Evolutionary conservation across 257 asterid genomes (phyloP).

Genomic region (Primulina eburnea): DNA sequence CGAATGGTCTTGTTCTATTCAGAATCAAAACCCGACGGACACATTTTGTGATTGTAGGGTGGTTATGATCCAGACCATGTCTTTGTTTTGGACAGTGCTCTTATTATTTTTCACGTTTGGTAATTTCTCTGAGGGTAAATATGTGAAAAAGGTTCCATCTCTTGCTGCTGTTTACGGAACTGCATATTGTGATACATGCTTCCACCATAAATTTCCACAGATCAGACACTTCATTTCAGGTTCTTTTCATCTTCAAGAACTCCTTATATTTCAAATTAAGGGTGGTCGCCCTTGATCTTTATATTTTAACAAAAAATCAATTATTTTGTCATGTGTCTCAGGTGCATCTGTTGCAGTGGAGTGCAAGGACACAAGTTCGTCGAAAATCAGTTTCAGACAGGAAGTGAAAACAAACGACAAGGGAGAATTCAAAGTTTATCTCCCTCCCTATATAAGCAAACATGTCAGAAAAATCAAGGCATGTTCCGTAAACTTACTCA

Average conservation of each 20-base stretch:
- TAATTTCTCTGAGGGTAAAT: neutral
- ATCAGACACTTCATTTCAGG: neutral
- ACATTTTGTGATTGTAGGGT: neutral
- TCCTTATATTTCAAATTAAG: too few relatives aligned
- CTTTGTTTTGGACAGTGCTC: neutral
- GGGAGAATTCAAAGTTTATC: constrained; percentile 67
- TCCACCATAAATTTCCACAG: neutral
- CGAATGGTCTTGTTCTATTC: neutral
- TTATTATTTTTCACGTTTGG: neutral
- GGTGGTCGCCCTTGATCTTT: neutral
- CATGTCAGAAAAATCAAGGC: constrained; percentile 56
- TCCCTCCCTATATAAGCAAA: constrained; percentile 65
- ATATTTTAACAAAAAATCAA: neutral
- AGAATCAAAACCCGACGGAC: neutral
- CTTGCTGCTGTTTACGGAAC: neutral
- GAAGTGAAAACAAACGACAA: constrained; percentile 57
- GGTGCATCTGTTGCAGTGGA: constrained; percentile 82
- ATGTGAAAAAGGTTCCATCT: neutral
- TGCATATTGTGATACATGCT: neutral
- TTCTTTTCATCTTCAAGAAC: neutral
- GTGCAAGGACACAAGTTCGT: constrained; percentile 40
- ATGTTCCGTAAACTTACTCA: constrained; percentile 64
- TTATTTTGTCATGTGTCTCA: constrained; percentile 16
- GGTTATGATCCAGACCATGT: neutral
- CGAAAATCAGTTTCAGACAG: constrained; percentile 32